Percentiles rank a stretch among this genome's conserved stretches.
These are phyloP conservation scores for Wickerhamomyces hampshirensis DNA, from an alignment of 805 yeast species.

Conservation along the genomic window DNA sequence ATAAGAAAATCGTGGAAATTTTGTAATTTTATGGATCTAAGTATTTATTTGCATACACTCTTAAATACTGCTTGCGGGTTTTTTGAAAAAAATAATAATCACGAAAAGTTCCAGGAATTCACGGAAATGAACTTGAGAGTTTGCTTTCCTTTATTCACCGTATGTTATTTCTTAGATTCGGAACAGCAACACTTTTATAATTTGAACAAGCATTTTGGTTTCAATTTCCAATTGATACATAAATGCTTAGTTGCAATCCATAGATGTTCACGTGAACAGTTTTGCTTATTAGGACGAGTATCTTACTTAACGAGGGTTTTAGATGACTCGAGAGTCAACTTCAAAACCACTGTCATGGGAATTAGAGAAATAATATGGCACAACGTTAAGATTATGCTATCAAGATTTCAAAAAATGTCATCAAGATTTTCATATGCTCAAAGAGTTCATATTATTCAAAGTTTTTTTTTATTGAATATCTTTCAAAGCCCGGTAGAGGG, in stretches of 20 bases:
- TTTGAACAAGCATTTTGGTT: background rate
- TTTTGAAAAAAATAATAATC: background rate
- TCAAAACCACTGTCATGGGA: background rate
- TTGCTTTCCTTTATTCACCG: background rate
- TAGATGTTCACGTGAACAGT: background rate
- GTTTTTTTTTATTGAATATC: too few relatives aligned
- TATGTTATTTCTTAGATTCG: background rate
- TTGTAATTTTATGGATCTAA: background rate
- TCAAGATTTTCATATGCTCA: background rate
- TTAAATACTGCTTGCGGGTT: background rate
- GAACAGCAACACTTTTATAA: background rate
- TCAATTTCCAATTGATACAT: background rate
- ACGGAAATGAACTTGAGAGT: background rate
- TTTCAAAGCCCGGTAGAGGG: background rate
- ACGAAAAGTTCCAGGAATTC: background rate
- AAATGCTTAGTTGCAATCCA: background rate
- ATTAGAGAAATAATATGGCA: background rate
- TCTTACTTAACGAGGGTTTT: background rate
- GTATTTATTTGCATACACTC: background rate
- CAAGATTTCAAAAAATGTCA: background rate
- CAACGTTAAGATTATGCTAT: background rate
- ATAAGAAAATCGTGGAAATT: background rate
- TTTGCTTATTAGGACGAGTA: background rate
- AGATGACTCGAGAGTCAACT: background rate
- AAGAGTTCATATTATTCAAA: background rate